Base-by-base conservation (phyloP, 1,139 yeast genomes). In the Hansenula lynferdii region DNA sequence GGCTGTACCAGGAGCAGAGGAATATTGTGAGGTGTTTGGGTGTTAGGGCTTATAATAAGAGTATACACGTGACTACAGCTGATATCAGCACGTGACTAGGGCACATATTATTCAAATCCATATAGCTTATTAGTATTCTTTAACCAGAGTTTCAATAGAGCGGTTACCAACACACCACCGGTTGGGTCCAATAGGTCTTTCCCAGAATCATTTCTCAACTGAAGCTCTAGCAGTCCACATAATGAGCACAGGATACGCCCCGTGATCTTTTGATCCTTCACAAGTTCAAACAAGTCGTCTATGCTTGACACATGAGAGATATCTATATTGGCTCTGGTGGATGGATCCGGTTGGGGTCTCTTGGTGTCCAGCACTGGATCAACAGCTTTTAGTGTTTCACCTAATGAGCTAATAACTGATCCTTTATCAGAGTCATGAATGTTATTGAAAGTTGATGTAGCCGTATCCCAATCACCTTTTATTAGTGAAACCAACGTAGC, bases 191-290 rank as follows among this genome's bases (percentile, higher is more conserved):
- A n/a, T n/a, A n/a, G n/a, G n/a, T n/a, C n/a, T n/a, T n/a, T n/a
- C n/a, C n/a, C n/a, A n/a, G n/a, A n/a, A n/a, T n/a, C n/a, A n/a
- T n/a, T n/a, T 39, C 56, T 43, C n/a, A 47, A 8, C 10, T 37
- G 28, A 4, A 60, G 32, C 36, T 62, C 67, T 30, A 56, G 50
- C n/a, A 40, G 36, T 1, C 52, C 60, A 44, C 65, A 61, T 27
- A 60, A 36, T 11, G 57, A 51, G 39, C 63, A 58, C 4, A 58
- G 40, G 7, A 57, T 58, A 29, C 62, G 48, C 5, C 61, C 62
- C 3, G 65, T 61, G 8, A 61, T 50, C 12, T 40, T 40, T 17
- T 51, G 51, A 2, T 50, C 42, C 25, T 52, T 45, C 4, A 54
- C 48, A 25, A 56, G 36, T 2, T 42, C 45, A 14, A 49, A 40